These are phyloP conservation scores for Fusarium sp. DNA, from an alignment of 2,329 filamentous ascomycete species.

Conservation along the genomic window DNA sequence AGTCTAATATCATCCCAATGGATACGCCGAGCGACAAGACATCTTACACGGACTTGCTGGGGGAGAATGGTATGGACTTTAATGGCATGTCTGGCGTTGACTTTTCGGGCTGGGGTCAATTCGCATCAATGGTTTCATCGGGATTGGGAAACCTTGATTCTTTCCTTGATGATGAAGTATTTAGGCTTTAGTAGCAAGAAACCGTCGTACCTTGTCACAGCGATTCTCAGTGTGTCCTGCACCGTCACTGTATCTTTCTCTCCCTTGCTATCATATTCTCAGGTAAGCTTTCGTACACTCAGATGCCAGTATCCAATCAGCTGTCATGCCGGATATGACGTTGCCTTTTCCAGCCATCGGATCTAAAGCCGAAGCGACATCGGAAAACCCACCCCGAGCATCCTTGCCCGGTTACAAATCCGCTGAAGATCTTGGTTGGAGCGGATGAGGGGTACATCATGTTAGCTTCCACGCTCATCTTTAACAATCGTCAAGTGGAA, in stretches of 20 bases:
- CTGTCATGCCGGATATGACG: slow-evolving; percentile 1
- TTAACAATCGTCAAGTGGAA: neutral
- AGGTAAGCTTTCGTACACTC: neutral
- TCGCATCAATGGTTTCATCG: slow-evolving; percentile 45
- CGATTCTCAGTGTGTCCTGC: neutral
- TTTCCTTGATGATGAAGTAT: slow-evolving; percentile 41
- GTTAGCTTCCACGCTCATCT: slow-evolving; percentile 2
- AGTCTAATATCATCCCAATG: slow-evolving; percentile 13
- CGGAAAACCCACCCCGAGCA: slow-evolving; percentile 18
- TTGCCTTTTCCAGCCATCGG: slow-evolving; percentile 22
- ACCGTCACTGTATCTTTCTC: too few species aligned
- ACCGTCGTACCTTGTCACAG: neutral
- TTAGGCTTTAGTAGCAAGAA: slow-evolving; percentile 12
- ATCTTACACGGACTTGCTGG: slow-evolving; percentile 41
- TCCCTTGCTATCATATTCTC: too few species aligned
- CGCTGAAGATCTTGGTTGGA: slow-evolving; percentile 1
- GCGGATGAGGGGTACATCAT: slow-evolving; percentile 10
- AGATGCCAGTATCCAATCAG: neutral
- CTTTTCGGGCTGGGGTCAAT: slow-evolving; percentile 42
- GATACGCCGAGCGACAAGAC: slow-evolving; percentile 34
- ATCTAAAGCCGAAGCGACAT: slow-evolving; percentile 3
- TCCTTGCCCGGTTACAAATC: slow-evolving; percentile 10
- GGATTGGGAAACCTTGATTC: slow-evolving; percentile 44
- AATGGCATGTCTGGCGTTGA: slow-evolving; percentile 40
- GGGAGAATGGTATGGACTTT: slow-evolving; percentile 39